phyloP scores from a whole-genome alignment of 2,329 filamentous ascomycete species.

The Calonectria crousiana region DNA sequence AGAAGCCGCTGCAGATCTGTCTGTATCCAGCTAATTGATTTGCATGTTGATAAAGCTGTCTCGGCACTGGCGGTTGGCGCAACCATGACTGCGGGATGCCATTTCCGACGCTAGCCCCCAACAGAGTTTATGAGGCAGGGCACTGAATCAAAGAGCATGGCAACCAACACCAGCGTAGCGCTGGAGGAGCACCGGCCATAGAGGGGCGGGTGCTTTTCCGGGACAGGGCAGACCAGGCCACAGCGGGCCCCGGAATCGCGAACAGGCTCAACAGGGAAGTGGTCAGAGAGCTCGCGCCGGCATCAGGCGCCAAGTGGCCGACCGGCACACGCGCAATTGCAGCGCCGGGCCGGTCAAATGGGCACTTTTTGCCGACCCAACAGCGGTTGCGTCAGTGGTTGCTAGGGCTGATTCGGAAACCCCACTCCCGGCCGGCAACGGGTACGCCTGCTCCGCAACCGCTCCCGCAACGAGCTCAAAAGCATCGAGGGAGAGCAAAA shows the following conservation, averaged over 20 bases:
- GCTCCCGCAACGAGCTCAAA: conserved; percentile 16
- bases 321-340: background rate
- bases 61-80: background rate
- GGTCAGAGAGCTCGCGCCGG: background rate
- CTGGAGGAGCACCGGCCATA: background rate
- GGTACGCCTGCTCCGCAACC: conserved; percentile 3
- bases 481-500: background rate
- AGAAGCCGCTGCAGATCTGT: background rate
- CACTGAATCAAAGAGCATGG: background rate
- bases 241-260: background rate
- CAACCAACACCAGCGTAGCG: background rate
- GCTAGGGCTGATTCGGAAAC: conserved; percentile 4
- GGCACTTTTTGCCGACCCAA: background rate
- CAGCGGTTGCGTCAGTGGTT: background rate
- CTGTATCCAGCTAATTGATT: background rate
- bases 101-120: background rate
- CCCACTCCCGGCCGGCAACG: conserved; percentile 14
- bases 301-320: background rate
- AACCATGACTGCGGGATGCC: background rate
- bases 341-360: conserved; percentile 12
- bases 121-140: background rate
- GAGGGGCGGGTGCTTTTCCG: background rate
- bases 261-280: background rate
- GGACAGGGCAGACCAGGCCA: background rate
- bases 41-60: background rate